A percentile compares a stretch with the other conserved stretches of the same genome.
These are phyloP conservation scores for Pseudogymnoascus sp. DNA, from an alignment of 2,329 filamentous ascomycete species.

Conservation along the genomic window DNA sequence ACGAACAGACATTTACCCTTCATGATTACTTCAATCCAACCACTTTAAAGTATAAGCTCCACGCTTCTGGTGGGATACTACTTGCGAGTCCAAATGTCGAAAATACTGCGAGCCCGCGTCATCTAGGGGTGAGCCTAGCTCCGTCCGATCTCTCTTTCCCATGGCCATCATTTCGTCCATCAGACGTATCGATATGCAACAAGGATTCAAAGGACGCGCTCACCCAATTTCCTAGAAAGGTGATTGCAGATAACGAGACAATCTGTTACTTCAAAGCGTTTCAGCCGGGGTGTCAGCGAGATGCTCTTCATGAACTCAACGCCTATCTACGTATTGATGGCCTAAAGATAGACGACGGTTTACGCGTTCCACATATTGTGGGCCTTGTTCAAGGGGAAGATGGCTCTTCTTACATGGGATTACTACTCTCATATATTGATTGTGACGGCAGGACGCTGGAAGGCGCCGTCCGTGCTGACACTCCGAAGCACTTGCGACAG, in stretches of 20 bases:
- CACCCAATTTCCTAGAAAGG: conserved; percentile 15
- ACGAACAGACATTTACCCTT: conserved; percentile 15
- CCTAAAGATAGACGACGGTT: conserved; percentile 14
- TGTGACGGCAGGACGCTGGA: conserved; percentile 17
- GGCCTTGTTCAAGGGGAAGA: conserved; percentile 18
- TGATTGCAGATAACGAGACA: conserved; percentile 13
- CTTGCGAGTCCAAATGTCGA: conserved; percentile 11
- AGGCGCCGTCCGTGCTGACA: conserved; percentile 14
- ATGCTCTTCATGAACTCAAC: conserved; percentile 17
- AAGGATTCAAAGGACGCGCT: conserved; percentile 15
- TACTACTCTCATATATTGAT: conserved; percentile 20
- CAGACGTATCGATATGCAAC: conserved; percentile 14
- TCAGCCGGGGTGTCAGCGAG: conserved; percentile 10
- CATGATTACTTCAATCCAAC: conserved; percentile 16
- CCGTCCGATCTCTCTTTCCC: conserved; percentile 9
- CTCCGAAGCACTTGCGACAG: conserved; percentile 14
- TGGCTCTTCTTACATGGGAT: conserved; percentile 14
- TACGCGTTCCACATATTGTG: conserved; percentile 16
- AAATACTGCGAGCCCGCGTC: not conserved
- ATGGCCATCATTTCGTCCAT: conserved; percentile 15
- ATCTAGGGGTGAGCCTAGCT: conserved; percentile 13
- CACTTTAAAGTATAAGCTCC: conserved; percentile 15
- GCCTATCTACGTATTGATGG: conserved; percentile 15
- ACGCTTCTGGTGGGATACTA: conserved; percentile 13
- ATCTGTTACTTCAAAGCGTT: conserved; percentile 17